Base-by-base conservation (phyloP, 257 asterid genomes). In the Nicotiana obtusifolia region DNA sequence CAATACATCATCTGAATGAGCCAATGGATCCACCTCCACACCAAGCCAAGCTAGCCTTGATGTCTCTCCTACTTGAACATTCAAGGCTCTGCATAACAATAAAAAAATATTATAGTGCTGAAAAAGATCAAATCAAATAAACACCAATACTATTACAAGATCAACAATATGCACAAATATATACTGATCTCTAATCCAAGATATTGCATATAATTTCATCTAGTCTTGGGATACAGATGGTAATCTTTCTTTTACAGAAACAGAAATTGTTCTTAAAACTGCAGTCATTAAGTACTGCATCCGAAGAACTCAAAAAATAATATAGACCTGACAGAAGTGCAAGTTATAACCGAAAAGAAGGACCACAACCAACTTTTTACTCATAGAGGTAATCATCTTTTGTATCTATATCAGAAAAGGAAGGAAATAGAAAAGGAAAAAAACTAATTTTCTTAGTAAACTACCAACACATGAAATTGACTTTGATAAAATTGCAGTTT, bases 41-140 rank as follows among this genome's bases (percentile, higher is more conserved):
- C 98, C 99, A 2, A 96, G 93, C 99, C 99, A 96, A 47, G 97
- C 93, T 83, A 90, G 81, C 87, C 97, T 89, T 37, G 99, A 92
- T 49, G 92, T 88, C 88, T 96, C 99, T 85, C 99, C 98, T 78
- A 96, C 59, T 76, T 94, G 98, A 69, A 90, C 92, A 77, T 96
- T 96, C 83, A 94, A 81, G 5, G 85, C 90, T 92, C 99, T 96
- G 87, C 88, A 80, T 15, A 41, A 20, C 44, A 83, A 87, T 84
- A 41, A 9, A 9, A 76, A 64, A 69, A 76, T 53, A 24, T 47
- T 75, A 24, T 53, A 7, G 33, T 44, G 49, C 24, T 73, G 61
- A 61, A 22, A 24, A 73, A 44, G 60, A 71, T 7, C 60, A 44
- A 73, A 73, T 14, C 78, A 13, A 52, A 22, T 73, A 24, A 24